phyloP scores from a whole-genome alignment of 2,329 filamentous ascomycete species.

The Canariomyces notabilis region DNA sequence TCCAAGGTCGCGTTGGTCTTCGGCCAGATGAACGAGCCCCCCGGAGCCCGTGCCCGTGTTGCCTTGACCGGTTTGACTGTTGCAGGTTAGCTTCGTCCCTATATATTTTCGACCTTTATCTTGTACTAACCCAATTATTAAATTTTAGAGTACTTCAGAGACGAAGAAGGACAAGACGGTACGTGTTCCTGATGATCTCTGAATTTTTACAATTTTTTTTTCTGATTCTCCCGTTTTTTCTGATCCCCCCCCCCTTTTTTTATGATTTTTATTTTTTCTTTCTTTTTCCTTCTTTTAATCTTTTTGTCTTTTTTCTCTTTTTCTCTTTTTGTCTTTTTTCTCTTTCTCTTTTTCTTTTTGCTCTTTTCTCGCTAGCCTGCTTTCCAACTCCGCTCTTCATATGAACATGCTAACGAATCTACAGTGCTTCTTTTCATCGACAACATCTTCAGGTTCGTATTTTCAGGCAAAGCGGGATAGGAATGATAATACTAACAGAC shows the following conservation, averaged over 20 bases:
- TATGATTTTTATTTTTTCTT: too few species aligned
- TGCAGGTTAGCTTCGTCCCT: too few species aligned
- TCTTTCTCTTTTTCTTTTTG: neutral
- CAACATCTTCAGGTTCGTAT: constrained; percentile 99
- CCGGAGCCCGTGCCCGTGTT: constrained; percentile 98
- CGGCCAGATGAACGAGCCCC: constrained; percentile 99
- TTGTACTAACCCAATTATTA: neutral
- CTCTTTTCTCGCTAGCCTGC: neutral
- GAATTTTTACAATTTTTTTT: too few species aligned
- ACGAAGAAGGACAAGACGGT: constrained; percentile 79
- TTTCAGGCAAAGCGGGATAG: too few species aligned
- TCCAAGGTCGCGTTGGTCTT: constrained; percentile 99
- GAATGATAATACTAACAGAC: too few species aligned
- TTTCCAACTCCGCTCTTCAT: neutral
- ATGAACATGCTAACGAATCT: constrained; percentile 23
- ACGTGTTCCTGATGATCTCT: constrained; percentile 29
- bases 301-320: too few species aligned
- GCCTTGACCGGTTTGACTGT: constrained; percentile 73
- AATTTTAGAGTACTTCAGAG: constrained; percentile 67
- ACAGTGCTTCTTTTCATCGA: constrained; percentile 97
- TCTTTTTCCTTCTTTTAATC: too few species aligned
- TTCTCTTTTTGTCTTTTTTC: too few species aligned
- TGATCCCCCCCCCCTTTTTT: too few species aligned
- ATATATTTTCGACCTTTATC: neutral
- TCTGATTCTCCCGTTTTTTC: too few species aligned